Evolutionary conservation across 2,329 filamentous ascomycete species (phyloP).

Genomic region (Paecilomyces sp.): DNA sequence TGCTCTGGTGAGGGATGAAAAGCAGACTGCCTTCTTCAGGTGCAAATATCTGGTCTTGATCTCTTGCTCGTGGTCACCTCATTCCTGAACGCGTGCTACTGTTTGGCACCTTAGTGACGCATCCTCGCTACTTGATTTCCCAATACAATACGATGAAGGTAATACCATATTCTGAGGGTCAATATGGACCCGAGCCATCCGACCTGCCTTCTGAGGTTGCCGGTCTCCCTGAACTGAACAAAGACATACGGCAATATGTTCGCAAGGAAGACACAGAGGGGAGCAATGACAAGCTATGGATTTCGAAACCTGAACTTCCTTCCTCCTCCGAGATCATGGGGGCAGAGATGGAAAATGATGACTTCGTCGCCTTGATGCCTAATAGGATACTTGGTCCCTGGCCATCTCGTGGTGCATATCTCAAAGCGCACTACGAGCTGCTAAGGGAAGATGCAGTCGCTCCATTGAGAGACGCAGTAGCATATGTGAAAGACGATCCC

Average conservation of each 20-base stretch:
- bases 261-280: conserved; percentile 8
- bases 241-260: conserved; percentile 23
- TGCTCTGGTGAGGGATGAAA: too few relatives aligned
- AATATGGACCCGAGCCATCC: background rate
- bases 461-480: conserved; percentile 61
- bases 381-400: conserved; percentile 56
- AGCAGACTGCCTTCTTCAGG: too few relatives aligned
- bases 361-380: conserved; percentile 32
- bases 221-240: conserved; percentile 12
- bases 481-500: conserved; percentile 46
- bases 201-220: background rate
- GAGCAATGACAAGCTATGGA: conserved; percentile 20
- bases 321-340: conserved; percentile 32
- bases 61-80: background rate
- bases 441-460: conserved; percentile 67
- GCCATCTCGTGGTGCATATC: conserved; percentile 56
- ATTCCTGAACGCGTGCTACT: background rate
- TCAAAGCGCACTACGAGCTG: conserved; percentile 67
- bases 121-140: background rate
- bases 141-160: background rate
- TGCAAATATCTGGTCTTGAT: too few relatives aligned
- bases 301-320: conserved; percentile 32
- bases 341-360: conserved; percentile 12
- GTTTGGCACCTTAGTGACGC: background rate
- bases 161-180: background rate